Evolutionary conservation across 2,329 filamentous ascomycete species (phyloP).

Genomic region (Ceratocystis huliohia): DNA sequence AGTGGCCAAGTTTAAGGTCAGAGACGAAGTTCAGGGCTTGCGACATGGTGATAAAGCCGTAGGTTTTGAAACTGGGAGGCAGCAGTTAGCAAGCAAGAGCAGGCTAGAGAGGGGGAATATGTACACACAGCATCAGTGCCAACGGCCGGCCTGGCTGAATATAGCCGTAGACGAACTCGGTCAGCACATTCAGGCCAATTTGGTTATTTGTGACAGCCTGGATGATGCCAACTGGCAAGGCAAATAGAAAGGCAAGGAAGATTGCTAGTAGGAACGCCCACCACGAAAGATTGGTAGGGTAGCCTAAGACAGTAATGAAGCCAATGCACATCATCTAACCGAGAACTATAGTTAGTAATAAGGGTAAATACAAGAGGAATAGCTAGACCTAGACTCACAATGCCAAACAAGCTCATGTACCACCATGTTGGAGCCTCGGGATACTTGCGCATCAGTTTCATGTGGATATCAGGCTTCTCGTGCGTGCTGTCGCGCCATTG

Average conservation of each 20-base stretch:
- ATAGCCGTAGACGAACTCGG: slow-evolving; percentile 62
- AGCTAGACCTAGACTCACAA: slow-evolving; percentile 31
- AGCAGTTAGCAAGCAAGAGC: slow-evolving; percentile 13
- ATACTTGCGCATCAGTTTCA: slow-evolving; percentile 52
- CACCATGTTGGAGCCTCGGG: slow-evolving; percentile 51
- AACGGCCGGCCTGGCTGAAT: slow-evolving; percentile 60
- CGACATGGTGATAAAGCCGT: slow-evolving; percentile 50
- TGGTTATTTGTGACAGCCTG: slow-evolving; percentile 58
- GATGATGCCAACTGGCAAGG: slow-evolving; percentile 56
- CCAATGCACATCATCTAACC: slow-evolving; percentile 41
- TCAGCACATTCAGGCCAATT: slow-evolving; percentile 61
- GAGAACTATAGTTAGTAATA: slow-evolving; percentile 18
- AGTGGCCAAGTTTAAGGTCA: slow-evolving; percentile 59
- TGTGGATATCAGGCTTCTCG: slow-evolving; percentile 51
- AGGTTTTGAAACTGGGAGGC: slow-evolving; percentile 44
- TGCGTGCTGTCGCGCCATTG: slow-evolving; percentile 47
- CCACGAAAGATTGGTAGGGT: slow-evolving; percentile 56
- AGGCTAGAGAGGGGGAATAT: background rate
- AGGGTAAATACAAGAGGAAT: background rate
- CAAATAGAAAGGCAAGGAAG: slow-evolving; percentile 49
- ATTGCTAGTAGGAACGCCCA: slow-evolving; percentile 60
- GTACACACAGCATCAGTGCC: slow-evolving; percentile 55
- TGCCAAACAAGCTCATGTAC: slow-evolving; percentile 45
- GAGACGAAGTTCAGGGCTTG: slow-evolving; percentile 52
- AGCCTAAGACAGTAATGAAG: slow-evolving; percentile 44